Evolutionary conservation across 129 eudicot genomes (phyloP).

Genomic region (Helichrysum umbraculigerum): DNA sequence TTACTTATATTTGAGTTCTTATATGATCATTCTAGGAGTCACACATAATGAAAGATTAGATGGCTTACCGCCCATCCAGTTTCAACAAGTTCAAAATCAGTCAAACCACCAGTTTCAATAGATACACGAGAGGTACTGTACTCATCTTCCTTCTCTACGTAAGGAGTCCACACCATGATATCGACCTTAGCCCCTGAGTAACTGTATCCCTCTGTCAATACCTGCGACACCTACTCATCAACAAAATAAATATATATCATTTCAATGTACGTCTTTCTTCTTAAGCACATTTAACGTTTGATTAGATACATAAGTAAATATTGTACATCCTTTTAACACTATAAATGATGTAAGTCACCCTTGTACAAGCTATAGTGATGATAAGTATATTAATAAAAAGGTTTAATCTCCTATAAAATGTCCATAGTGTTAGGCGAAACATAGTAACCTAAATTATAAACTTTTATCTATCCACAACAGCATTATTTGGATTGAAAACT

Average conservation of each 20-base stretch:
- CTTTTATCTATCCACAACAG: no score
- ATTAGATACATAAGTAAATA: not conserved
- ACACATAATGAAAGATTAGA: not conserved
- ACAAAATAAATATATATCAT: not conserved
- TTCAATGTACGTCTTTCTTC: not conserved
- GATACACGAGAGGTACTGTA: constrained; percentile 52
- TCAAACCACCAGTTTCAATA: constrained; percentile 38
- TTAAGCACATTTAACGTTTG: not conserved
- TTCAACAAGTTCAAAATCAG: constrained; percentile 47
- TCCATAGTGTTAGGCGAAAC: not conserved
- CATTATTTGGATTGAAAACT: no score
- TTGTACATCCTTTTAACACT: not conserved
- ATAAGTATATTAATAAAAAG: no score
- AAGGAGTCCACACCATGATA: constrained; percentile 56
- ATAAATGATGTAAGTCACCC: not conserved
- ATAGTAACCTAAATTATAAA: not conserved
- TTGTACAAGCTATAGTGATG: not conserved
- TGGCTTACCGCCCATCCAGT: constrained; percentile 64
- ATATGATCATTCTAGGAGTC: no score
- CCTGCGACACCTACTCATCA: constrained; percentile 30
- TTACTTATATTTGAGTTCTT: not conserved
- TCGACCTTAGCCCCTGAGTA: constrained; percentile 62
- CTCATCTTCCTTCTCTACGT: constrained; percentile 57
- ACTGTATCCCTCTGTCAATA: constrained; percentile 48
- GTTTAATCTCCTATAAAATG: not conserved